phyloP scores from a whole-genome alignment of 2,329 filamentous ascomycete species.

The Penicillium sclerotiorum region DNA sequence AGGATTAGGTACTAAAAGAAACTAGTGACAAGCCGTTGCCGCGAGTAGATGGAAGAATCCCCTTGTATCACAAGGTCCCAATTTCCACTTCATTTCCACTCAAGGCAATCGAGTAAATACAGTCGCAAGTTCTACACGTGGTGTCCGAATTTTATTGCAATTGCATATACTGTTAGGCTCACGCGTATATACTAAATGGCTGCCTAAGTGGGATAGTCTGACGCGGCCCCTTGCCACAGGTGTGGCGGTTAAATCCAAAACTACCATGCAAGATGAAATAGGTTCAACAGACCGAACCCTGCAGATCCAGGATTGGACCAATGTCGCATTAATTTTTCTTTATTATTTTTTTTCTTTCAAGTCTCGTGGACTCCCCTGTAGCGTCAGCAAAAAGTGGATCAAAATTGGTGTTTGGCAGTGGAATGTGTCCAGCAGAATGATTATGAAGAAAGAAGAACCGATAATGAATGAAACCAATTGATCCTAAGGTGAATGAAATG shows the following conservation, averaged over 20 bases:
- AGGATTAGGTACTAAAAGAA: neutral
- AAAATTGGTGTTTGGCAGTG: neutral
- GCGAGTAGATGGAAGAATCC: neutral
- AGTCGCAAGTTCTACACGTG: too few relatives aligned
- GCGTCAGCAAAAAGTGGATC: neutral
- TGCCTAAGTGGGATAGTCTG: slow-evolving; percentile 14
- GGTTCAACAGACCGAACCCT: slow-evolving; percentile 13
- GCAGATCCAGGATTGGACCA: slow-evolving; percentile 10
- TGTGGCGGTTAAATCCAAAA: slow-evolving; percentile 15
- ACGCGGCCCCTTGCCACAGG: slow-evolving; percentile 24
- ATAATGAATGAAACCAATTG: too few relatives aligned
- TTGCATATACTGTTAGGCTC: too few relatives aligned
- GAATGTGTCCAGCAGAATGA: neutral
- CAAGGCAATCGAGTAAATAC: too few relatives aligned
- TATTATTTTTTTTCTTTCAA: neutral
- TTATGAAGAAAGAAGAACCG: too few relatives aligned
- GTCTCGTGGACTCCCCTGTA: neutral
- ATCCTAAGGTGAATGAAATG: too few relatives aligned
- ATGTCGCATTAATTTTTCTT: neutral
- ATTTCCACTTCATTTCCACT: too few relatives aligned
- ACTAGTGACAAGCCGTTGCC: neutral
- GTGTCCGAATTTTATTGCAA: too few relatives aligned
- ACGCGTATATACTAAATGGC: neutral
- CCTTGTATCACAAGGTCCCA: too few relatives aligned
- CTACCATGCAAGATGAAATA: neutral